Percentiles rank a stretch among this genome's conserved stretches.
Conservation (phyloP, 2,329 filamentous ascomycete species). For the Xylariales sp. region DNA sequence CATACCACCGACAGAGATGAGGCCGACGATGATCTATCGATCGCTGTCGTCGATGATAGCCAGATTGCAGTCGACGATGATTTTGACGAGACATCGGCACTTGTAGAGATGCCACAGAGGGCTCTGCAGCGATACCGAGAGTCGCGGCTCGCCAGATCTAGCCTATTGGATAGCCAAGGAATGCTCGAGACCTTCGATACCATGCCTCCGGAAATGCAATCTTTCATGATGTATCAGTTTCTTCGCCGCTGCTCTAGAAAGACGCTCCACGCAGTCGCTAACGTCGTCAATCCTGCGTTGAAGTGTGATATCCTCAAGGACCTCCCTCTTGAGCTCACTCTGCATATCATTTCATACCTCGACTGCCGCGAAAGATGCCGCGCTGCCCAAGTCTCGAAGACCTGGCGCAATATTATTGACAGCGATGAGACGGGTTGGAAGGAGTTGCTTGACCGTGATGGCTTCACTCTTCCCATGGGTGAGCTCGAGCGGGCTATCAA, state of each 20-base stretch:
- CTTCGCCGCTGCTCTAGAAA: slow-evolving; percentile 82
- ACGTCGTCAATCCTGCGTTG: slow-evolving; percentile 86
- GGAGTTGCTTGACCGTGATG: slow-evolving; percentile 80
- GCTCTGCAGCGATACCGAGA: slow-evolving; percentile 18
- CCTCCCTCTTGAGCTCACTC: slow-evolving; percentile 79
- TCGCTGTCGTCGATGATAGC: slow-evolving; percentile 32
- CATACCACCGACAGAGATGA: slow-evolving; percentile 34
- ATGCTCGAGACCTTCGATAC: slow-evolving; percentile 89
- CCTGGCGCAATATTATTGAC: slow-evolving; percentile 88
- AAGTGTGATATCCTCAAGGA: slow-evolving; percentile 90
- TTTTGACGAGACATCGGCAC: slow-evolving; percentile 14
- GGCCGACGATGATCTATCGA: slow-evolving; percentile 33
- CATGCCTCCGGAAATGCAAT: slow-evolving; percentile 87
- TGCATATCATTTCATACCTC: slow-evolving; percentile 84
- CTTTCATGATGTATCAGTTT: slow-evolving; percentile 95
- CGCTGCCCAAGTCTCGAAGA: slow-evolving; percentile 88
- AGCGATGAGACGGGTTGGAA: slow-evolving; percentile 96
- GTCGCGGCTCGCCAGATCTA: slow-evolving; percentile 30
- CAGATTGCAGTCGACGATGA: slow-evolving; percentile 35
- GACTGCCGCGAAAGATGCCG: slow-evolving; percentile 82
- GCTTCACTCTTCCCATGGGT: slow-evolving; percentile 71
- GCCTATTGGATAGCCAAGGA: slow-evolving; percentile 71
- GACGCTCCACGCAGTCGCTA: slow-evolving; percentile 83
- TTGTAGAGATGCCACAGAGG: slow-evolving; percentile 22
- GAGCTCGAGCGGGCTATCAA: slow-evolving; percentile 82